phyloP scores from a whole-genome alignment of 2,329 filamentous ascomycete genomes.

The Elsinoe ampelina region DNA sequence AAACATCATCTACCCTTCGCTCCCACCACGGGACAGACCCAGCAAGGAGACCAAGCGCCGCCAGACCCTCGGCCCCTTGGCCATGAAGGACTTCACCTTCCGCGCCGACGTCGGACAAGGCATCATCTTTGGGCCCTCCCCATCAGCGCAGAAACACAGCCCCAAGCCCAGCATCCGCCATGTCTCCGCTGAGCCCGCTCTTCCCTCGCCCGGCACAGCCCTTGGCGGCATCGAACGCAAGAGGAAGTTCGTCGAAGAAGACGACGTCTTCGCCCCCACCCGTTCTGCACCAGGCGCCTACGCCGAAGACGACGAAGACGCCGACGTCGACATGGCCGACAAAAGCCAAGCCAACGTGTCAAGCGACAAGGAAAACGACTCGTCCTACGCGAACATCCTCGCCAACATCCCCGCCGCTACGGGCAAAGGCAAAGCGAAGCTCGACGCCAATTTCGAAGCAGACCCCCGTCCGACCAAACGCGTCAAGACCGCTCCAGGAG shows the following conservation, averaged over 20 bases:
- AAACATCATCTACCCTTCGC: slow-evolving; percentile 15
- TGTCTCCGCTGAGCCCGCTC: slow-evolving; percentile 30
- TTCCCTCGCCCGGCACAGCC: slow-evolving; percentile 11
- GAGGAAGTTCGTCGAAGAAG: slow-evolving; percentile 30
- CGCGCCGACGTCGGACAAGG: slow-evolving; percentile 31
- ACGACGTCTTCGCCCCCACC: slow-evolving; percentile 8
- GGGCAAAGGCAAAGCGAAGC: slow-evolving; percentile 12
- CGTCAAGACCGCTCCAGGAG: slow-evolving; percentile 15
- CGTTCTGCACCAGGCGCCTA: neutral
- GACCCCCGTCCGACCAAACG: slow-evolving; percentile 24
- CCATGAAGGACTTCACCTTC: slow-evolving; percentile 40
- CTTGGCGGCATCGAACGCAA: slow-evolving; percentile 26
- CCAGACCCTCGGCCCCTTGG: slow-evolving; percentile 23
- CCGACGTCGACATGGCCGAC: neutral
- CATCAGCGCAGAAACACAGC: slow-evolving; percentile 24
- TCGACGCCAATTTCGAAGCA: neutral
- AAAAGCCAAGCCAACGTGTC: neutral
- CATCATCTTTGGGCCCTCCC: slow-evolving; percentile 35
- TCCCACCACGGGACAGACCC: slow-evolving; percentile 21
- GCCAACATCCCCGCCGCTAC: slow-evolving; percentile 21
- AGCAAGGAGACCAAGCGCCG: slow-evolving; percentile 25
- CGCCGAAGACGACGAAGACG: neutral
- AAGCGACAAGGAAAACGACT: slow-evolving; percentile 36
- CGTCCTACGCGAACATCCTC: slow-evolving; percentile 15
- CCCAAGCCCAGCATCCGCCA: slow-evolving; percentile 36